Evolutionary conservation across 345 rosid genomes (phyloP), one percentile per base, ranked within the genome.

Genomic region (Cardamine chenopodiifolia): DNA sequence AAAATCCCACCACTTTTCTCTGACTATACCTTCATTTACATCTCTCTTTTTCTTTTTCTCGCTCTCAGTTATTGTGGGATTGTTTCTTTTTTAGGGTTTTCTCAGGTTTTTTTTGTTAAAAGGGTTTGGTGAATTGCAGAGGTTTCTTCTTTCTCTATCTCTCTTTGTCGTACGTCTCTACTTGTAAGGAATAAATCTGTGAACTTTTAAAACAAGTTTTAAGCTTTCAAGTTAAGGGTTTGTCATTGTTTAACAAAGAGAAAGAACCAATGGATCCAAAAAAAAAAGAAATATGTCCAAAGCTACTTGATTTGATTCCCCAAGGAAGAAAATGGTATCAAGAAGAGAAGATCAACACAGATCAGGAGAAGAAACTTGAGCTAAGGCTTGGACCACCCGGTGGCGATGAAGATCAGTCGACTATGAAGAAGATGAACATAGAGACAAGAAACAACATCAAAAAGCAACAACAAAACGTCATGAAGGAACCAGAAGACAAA

Each of bases 351-450:
- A 63, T 65, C 55, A 78, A 70, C 71, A 71, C 77, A 29, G 82
- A 88, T 48, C 93, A 85, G 34, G 97, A 90, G 77, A 86, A 83
- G 75, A 85, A 87, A 81, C 97, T 95, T 54, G 99, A 95, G 77
- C 91, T 92, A 14, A 90, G 97, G 90, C 97, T 95, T 61, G 98
- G 88, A 83, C 97, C 90, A 37, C 99, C 99, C 0, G 96, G 94
- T 52, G 56, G 32, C 17, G 72, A 78, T 58, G 87, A 89, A 66
- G 86, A 85, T 53, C 82, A 68, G 72, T 85, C 86, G 79, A 56
- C 82, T 20, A 75, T 56, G 44, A 72, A 62, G 57, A 79, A 34
- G 42, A 57, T 32, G 42, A 56, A 34, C 56, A 28, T 2, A 78
- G 58, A 55, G 72, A 10, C 74, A 26, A 44, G 54, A 70, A 62